Evolutionary conservation across 352 stramenopile species (phyloP).

Genomic region (Peronosclerospora sorghi): DNA sequence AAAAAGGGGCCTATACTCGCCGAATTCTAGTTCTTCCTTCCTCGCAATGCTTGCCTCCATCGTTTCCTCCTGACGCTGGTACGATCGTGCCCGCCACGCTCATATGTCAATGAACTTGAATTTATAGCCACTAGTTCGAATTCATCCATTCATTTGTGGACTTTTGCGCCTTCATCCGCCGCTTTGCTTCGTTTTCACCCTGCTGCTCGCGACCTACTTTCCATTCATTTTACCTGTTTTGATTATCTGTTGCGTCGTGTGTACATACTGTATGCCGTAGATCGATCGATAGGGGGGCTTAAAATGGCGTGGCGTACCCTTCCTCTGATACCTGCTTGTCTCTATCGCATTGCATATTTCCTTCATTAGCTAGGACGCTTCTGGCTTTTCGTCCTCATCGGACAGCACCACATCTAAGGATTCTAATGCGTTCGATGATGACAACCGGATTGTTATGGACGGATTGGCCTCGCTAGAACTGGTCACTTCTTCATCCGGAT

Average conservation of each 20-base stretch:
- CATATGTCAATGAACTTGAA: conserved; percentile 20
- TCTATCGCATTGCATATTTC: conserved; percentile 28
- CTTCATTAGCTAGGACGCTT: conserved; percentile 22
- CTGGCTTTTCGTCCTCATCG: conserved; percentile 28
- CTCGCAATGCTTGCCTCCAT: too few species aligned
- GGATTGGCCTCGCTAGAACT: conserved; percentile 21
- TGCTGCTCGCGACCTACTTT: conserved; percentile 5
- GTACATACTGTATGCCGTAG: conserved; percentile 19
- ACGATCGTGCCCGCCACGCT: too few species aligned
- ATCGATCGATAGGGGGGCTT: conserved; percentile 8
- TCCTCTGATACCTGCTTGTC: conserved; percentile 17
- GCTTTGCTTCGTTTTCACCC: conserved; percentile 13
- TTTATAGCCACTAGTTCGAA: conserved; percentile 26
- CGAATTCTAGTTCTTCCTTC: too few species aligned
- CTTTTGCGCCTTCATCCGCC: conserved; percentile 24
- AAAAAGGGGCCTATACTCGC: too few species aligned
- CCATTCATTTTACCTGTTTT: conserved; percentile 22
- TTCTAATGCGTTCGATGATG: conserved; percentile 26
- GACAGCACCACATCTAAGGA: conserved; percentile 35
- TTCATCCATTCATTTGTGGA: conserved; percentile 16
- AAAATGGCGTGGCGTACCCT: conserved; percentile 9
- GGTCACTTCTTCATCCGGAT: conserved; percentile 32
- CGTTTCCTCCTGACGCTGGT: too few species aligned
- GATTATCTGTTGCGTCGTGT: conserved; percentile 16
- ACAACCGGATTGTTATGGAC: conserved; percentile 22